These are phyloP conservation scores for Nigrospora sphaerica DNA, from an alignment of 2,329 filamentous ascomycete genomes.

Conservation along the genomic window DNA sequence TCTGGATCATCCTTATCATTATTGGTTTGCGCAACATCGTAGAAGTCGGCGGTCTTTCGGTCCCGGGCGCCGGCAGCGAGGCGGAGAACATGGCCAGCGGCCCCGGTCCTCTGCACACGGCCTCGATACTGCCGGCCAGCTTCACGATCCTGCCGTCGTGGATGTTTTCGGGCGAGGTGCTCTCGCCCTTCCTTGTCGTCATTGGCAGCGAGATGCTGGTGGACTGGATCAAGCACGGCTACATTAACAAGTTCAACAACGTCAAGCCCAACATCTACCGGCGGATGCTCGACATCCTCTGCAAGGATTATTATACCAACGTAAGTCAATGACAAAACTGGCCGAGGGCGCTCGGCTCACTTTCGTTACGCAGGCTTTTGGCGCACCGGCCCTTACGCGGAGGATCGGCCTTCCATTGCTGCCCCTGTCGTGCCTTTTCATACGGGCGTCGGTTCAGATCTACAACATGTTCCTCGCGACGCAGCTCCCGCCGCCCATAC, in stretches of 20 bases:
- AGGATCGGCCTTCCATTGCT: slow-evolving; percentile 87
- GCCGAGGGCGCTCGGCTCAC: slow-evolving; percentile 2
- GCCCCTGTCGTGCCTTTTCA: slow-evolving; percentile 88
- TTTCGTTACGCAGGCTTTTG: slow-evolving; percentile 60
- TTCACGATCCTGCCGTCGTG: slow-evolving; percentile 85
- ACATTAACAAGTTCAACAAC: slow-evolving; percentile 98
- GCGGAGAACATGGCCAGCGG: slow-evolving; percentile 40
- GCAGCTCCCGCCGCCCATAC: slow-evolving; percentile 68
- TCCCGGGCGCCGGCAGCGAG: slow-evolving; percentile 46
- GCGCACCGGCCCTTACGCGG: slow-evolving; percentile 81
- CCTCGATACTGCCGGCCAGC: slow-evolving; percentile 78
- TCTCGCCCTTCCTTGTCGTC: slow-evolving; percentile 89
- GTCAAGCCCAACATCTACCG: slow-evolving; percentile 85
- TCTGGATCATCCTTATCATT: slow-evolving; percentile 95
- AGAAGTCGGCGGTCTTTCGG: slow-evolving; percentile 79
- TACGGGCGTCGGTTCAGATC: slow-evolving; percentile 87
- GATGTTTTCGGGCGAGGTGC: slow-evolving; percentile 70
- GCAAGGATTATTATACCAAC: slow-evolving; percentile 97
- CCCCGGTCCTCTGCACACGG: slow-evolving; percentile 53
- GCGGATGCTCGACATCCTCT: slow-evolving; percentile 84
- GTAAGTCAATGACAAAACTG: slow-evolving; percentile 35
- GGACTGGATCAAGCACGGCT: slow-evolving; percentile 94
- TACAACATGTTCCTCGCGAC: slow-evolving; percentile 97
- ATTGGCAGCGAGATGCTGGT: slow-evolving; percentile 95
- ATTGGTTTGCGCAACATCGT: slow-evolving; percentile 95